A percentile compares a stretch with the other conserved stretches of the same genome.
Evolutionary conservation across 1,284 basidiomycete species (phyloP).

Genomic region (Polyporus tsugae): DNA sequence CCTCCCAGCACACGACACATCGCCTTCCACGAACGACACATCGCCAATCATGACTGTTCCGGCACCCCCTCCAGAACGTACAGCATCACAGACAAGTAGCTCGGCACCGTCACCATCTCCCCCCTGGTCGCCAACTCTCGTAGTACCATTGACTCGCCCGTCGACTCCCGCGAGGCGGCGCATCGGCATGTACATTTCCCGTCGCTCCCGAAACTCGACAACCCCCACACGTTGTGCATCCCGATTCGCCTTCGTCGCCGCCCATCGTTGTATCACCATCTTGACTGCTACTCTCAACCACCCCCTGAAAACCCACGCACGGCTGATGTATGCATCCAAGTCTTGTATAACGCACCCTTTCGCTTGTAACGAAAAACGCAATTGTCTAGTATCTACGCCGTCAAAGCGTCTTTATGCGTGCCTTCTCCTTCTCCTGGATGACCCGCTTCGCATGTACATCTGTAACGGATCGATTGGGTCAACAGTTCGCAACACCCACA

Average conservation of each 20-base stretch:
- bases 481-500: not conserved
- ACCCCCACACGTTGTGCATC: too few species aligned
- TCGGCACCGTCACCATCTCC: too few species aligned
- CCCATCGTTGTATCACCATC: not conserved
- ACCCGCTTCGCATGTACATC: constrained; percentile 83
- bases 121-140: too few species aligned
- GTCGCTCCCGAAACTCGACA: too few species aligned
- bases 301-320: not conserved
- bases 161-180: too few species aligned
- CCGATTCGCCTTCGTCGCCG: not conserved
- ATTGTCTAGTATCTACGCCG: not conserved
- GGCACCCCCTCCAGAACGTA: too few species aligned
- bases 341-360: not conserved
- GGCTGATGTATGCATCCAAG: not conserved
- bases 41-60: too few species aligned
- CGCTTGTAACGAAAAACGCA: not conserved
- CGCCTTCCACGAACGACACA: too few species aligned
- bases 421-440: constrained; percentile 82
- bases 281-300: not conserved
- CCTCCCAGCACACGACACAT: too few species aligned
- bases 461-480: constrained; percentile 39
- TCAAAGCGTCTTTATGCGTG: constrained; percentile 79
- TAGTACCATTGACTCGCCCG: too few species aligned
- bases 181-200: too few species aligned
- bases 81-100: too few species aligned